phyloP scores from a whole-genome alignment of 2,329 filamentous ascomycete species.

The Drechslerella dactyloides region DNA sequence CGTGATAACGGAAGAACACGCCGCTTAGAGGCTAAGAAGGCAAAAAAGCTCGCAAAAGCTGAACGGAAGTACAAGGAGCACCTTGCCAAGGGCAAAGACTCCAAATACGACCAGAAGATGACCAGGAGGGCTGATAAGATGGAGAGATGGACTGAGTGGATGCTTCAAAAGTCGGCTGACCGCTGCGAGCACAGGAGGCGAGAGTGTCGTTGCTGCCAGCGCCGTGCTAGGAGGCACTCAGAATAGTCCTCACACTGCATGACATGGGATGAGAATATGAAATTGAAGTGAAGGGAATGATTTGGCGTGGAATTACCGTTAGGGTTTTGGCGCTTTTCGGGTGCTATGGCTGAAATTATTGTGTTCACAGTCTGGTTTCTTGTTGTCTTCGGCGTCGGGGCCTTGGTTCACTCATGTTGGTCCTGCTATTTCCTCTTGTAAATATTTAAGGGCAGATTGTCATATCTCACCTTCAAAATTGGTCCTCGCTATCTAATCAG shows the following conservation, averaged over 20 bases:
- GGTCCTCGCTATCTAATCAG: too few species aligned
- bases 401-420: too few species aligned
- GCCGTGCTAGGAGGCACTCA: neutral
- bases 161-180: constrained; percentile 17
- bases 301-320: too few species aligned
- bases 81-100: constrained; percentile 30
- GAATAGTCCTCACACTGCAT: neutral
- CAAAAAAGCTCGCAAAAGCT: constrained; percentile 33
- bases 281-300: too few species aligned
- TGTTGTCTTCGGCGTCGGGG: too few species aligned
- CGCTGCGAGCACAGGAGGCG: neutral
- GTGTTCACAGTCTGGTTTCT: too few species aligned
- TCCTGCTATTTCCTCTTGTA: too few species aligned
- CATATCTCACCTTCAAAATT: too few species aligned
- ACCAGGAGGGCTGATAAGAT: constrained; percentile 38
- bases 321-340: too few species aligned
- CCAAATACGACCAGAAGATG: constrained; percentile 25
- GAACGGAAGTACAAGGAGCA: constrained; percentile 41
- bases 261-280: too few species aligned
- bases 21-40: constrained; percentile 32
- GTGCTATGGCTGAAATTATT: too few species aligned
- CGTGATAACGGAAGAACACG: neutral
- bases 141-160: constrained; percentile 39
- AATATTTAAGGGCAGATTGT: too few species aligned
- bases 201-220: neutral